phyloP scores from a whole-genome alignment of 2,329 filamentous ascomycete species.

The Fusarium ramigenum region DNA sequence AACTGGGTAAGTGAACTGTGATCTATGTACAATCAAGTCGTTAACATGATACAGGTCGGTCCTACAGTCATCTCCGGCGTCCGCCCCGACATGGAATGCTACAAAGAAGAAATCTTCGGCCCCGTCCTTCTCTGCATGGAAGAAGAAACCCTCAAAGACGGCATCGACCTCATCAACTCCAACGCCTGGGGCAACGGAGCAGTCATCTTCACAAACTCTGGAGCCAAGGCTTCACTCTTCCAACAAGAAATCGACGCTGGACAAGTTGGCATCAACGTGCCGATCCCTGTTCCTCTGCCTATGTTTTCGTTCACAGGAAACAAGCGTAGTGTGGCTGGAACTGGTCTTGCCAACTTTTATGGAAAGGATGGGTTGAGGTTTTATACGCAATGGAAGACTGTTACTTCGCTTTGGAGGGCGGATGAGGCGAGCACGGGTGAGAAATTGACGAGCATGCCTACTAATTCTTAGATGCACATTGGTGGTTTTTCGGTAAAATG shows the following conservation, averaged over 20 bases:
- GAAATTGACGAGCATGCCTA: slow-evolving; percentile 28
- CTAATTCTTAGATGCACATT: neutral
- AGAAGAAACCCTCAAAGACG: slow-evolving; percentile 76
- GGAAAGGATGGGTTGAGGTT: slow-evolving; percentile 87
- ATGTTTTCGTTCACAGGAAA: slow-evolving; percentile 75
- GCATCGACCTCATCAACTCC: slow-evolving; percentile 78
- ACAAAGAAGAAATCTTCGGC: slow-evolving; percentile 83
- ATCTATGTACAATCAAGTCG: accelerated
- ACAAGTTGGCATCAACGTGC: slow-evolving; percentile 82
- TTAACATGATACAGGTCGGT: slow-evolving; percentile 55
- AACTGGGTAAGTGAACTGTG: slow-evolving; percentile 54
- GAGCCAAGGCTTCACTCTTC: slow-evolving; percentile 76
- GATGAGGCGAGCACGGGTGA: slow-evolving; percentile 22
- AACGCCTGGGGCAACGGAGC: slow-evolving; percentile 86
- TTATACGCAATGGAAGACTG: slow-evolving; percentile 93
- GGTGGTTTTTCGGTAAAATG: accelerated
- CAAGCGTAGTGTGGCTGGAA: slow-evolving; percentile 87
- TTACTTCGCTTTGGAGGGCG: slow-evolving; percentile 79
- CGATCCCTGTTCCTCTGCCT: slow-evolving; percentile 72
- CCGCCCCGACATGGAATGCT: slow-evolving; percentile 79
- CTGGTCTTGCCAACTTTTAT: slow-evolving; percentile 90
- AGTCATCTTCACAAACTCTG: slow-evolving; percentile 80
- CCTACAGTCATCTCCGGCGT: slow-evolving; percentile 83
- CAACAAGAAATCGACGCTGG: slow-evolving; percentile 81
- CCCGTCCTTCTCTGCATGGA: slow-evolving; percentile 81